A percentile compares a stretch with the other conserved stretches of the same genome.
Evolutionary conservation across 169 alveolate genomes (phyloP).

Genomic region (Cryptosporidium viatorum): DNA sequence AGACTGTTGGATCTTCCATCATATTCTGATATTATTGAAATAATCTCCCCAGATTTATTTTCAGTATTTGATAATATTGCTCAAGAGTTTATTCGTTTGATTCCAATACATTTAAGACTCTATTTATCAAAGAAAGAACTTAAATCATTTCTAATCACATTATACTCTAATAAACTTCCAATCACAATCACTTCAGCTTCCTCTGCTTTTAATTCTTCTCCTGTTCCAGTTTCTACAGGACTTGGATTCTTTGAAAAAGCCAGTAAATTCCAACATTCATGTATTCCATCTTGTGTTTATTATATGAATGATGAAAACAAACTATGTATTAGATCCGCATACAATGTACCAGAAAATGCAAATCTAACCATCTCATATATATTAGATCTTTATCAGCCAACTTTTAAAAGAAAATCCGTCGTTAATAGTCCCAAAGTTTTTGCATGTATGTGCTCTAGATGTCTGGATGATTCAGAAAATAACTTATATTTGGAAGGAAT

Average conservation of each 20-base stretch:
- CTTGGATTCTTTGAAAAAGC: conserved; percentile 79
- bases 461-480: conserved; percentile 83
- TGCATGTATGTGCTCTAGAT: conserved; percentile 84
- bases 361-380: conserved; percentile 82
- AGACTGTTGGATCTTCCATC: conserved; percentile 80
- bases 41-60: conserved; percentile 79
- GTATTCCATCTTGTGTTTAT: conserved; percentile 85
- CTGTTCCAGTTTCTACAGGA: conserved; percentile 84
- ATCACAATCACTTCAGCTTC: conserved; percentile 81
- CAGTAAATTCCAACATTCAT: conserved; percentile 85
- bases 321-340: conserved; percentile 84
- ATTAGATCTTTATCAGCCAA: conserved; percentile 86
- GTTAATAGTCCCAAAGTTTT: conserved; percentile 79
- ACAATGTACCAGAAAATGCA: conserved; percentile 85
- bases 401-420: conserved; percentile 80
- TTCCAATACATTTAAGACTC: conserved; percentile 84
- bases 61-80: conserved; percentile 79
- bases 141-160: conserved; percentile 80
- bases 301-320: conserved; percentile 83
- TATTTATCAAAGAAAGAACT: conserved; percentile 83
- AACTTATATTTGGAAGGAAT: conserved; percentile 81
- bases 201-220: conserved; percentile 79
- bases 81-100: conserved; percentile 79
- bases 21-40: conserved; percentile 77
- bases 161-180: conserved; percentile 85